These are phyloP conservation scores for Malus sieversii DNA, from an alignment of 306 rosid species.

Conservation along the genomic window DNA sequence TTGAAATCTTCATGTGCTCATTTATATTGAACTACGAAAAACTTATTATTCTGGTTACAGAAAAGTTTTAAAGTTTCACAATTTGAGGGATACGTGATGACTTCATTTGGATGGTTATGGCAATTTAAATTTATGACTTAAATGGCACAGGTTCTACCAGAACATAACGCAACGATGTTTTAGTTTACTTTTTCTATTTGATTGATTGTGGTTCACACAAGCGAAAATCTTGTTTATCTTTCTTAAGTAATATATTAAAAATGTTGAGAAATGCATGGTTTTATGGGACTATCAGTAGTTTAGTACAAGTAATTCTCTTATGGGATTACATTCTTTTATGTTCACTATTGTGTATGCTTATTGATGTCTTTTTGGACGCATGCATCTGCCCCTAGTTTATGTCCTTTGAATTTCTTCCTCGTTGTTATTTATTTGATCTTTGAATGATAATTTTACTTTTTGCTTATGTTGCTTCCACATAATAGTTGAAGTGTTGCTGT, in stretches of 20 bases:
- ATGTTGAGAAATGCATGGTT: not conserved
- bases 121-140: not conserved
- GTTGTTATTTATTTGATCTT: not conserved
- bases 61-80: no score
- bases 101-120: not conserved
- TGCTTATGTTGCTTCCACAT: slow-evolving; percentile 7
- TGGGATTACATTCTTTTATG: not conserved
- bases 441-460: slow-evolving; percentile 5
- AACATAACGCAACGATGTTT: not conserved
- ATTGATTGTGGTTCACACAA: not conserved
- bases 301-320: no score
- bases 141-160: not conserved
- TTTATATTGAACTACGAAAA: no score
- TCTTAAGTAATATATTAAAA: not conserved
- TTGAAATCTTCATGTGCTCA: not conserved
- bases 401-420: not conserved
- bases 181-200: not conserved
- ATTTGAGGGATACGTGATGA: not conserved
- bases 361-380: not conserved
- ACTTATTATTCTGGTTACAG: no score
- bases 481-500: not conserved
- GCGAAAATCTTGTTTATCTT: not conserved
- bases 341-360: not conserved
- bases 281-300: no score
- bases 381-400: not conserved